Evolutionary conservation across 805 yeast genomes (phyloP), one percentile per base, ranked within the genome.

Genomic region (Yarrowia yakushimensis): DNA sequence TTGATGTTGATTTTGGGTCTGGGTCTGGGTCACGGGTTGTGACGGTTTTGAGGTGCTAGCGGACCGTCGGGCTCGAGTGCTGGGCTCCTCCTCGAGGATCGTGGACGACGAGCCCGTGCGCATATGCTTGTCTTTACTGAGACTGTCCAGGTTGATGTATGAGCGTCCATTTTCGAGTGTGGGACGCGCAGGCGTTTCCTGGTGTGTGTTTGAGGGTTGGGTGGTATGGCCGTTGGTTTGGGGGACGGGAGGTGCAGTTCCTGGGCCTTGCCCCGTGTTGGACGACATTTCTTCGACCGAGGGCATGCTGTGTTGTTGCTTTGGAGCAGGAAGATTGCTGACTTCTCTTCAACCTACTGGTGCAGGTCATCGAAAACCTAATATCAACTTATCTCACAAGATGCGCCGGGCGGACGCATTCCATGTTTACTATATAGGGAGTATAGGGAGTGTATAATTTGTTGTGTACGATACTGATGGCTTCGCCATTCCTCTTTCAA

Each of bases 131-230:
- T 55, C 61, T 55, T 55, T 39, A 36, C 48, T 55, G 48, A 55
- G 61, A 30, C 8, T 20, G 61, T 37, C 48, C 34, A 55, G 48
- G 48, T 55, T 55, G 61, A 55, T 41, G 61, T 55, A 55, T 13
- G 61, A 55, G 22, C 61, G 61, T 28, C 61, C 61, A 23, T 55
- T 55, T 11, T 55, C 61, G 8, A 55, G 48, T n/a, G 39, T 31
- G 20, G 46, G 61, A 9, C 46, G 36, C 11, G 23, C 27, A 11
- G 20, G 42, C 4, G 59, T 18, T 22, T 50, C 36, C n/a, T 13
- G 55, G 9, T 33, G 39, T 22, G 37, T 6, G 25, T 17, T 4
- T 9, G 31, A 15, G 25, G 37, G 59, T 33, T 46, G 54, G 28
- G 36, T 15, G 37, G 37, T 12, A 20, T 48, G 55, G 39, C 55